phyloP scores from a whole-genome alignment of 306 rosid genomes.

The Citrullus amarus region DNA sequence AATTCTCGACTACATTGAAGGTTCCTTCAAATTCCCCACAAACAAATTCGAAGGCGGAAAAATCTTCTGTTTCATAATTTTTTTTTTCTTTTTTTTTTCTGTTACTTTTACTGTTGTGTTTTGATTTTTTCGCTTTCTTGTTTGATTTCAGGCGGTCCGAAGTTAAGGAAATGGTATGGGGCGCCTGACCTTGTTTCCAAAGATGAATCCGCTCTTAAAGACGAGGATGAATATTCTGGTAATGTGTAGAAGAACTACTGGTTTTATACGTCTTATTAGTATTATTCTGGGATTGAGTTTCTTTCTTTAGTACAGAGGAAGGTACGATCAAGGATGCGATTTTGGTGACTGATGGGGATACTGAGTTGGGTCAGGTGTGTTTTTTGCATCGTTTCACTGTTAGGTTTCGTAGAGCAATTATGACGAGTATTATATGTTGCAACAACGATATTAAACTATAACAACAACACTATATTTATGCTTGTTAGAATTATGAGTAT shows the following conservation, averaged over 20 bases:
- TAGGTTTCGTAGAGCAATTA: not conserved
- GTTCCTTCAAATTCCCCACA: slow-evolving; percentile 13
- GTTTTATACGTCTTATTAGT: not conserved
- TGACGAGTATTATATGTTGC: not conserved
- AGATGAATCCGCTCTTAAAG: slow-evolving; percentile 37
- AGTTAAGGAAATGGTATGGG: slow-evolving; percentile 89
- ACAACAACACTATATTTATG: too few species aligned
- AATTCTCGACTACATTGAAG: slow-evolving; percentile 93
- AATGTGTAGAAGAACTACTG: not conserved
- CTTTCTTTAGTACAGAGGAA: slow-evolving; percentile 27
- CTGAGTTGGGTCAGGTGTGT: slow-evolving; percentile 91
- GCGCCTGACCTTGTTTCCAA: slow-evolving; percentile 74
- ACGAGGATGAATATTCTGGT: slow-evolving; percentile 46
- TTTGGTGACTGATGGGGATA: slow-evolving; percentile 77
- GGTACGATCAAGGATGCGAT: slow-evolving; percentile 68
- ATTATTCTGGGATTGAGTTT: not conserved
- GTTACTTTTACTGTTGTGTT: not conserved
- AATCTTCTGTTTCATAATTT: not conserved
- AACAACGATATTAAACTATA: too few species aligned
- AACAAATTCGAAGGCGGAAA: not conserved
- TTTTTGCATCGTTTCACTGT: not conserved
- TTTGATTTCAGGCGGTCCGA: slow-evolving; percentile 59
- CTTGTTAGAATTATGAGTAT: too few species aligned
- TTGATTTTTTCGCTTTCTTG: not conserved
- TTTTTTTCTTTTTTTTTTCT: not conserved